Evolutionary conservation across 306 rosid genomes (phyloP).

Genomic region (Cercis canadensis): DNA sequence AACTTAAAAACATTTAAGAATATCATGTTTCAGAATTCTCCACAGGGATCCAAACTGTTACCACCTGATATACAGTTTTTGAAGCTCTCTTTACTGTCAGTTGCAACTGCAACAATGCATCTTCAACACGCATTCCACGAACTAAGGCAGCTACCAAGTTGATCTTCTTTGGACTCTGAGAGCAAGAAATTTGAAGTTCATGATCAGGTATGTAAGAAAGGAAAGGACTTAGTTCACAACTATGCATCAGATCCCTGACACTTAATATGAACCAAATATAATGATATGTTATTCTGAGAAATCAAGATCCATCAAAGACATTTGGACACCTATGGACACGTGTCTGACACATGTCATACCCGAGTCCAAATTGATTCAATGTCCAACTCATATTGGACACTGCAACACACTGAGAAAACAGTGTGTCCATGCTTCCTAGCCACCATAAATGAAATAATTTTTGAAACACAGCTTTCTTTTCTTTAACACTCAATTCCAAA

Average conservation of each 20-base stretch:
- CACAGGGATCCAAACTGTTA: conserved; percentile 22
- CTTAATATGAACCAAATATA: not conserved
- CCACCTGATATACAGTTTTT: conserved; percentile 92
- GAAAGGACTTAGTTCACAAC: not conserved
- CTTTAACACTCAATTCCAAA: conserved; percentile 9
- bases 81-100: conserved; percentile 87
- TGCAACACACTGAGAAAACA: no score
- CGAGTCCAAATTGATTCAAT: no score
- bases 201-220: not conserved
- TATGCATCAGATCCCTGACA: conserved; percentile 14
- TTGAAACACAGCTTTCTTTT: not conserved
- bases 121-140: conserved; percentile 99
- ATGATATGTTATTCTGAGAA: conserved; percentile 27
- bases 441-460: not conserved
- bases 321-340: no score
- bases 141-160: conserved; percentile 94
- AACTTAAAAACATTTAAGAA: conserved; percentile 22
- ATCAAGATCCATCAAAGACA: not conserved
- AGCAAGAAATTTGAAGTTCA: conserved; percentile 19
- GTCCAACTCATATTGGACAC: no score
- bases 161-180: conserved; percentile 91
- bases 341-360: no score
- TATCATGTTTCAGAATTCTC: conserved; percentile 8
- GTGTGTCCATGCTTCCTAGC: no score
- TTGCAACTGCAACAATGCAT: conserved; percentile 92